Evolutionary conservation across 2,329 filamentous ascomycete genomes (phyloP).

Genomic region (Botrytis tulipae): DNA sequence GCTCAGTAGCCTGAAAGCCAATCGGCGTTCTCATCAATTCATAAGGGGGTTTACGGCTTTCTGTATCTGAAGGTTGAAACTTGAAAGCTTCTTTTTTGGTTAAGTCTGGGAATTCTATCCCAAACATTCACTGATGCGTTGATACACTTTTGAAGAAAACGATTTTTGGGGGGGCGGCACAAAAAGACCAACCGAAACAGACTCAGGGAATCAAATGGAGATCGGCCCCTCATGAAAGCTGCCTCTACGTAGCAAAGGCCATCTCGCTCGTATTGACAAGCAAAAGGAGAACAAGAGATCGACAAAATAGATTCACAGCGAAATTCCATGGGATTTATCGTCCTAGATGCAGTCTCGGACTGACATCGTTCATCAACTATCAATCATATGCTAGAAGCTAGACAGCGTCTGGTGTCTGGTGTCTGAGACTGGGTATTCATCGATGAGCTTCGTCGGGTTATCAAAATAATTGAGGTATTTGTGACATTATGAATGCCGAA

Average conservation of each 20-base stretch:
- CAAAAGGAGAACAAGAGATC: background rate
- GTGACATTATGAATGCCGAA: background rate
- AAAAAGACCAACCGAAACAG: background rate
- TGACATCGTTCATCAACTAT: background rate
- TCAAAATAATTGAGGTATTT: background rate
- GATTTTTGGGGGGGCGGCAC: background rate
- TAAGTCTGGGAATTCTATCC: background rate
- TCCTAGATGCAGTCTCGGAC: background rate
- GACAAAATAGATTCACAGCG: background rate
- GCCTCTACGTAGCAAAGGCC: background rate
- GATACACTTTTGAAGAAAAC: background rate
- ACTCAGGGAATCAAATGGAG: background rate
- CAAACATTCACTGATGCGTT: rapidly evolving
- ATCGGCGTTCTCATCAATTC: background rate
- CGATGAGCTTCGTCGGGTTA: background rate
- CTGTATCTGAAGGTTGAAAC: background rate
- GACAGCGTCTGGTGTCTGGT: background rate
- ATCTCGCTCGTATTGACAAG: background rate
- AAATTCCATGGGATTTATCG: background rate
- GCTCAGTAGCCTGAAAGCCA: rapidly evolving
- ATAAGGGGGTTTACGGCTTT: background rate
- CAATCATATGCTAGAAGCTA: background rate
- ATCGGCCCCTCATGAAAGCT: background rate
- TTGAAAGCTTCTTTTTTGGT: too few relatives aligned
- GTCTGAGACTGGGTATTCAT: background rate